Evolutionary conservation across 352 stramenopile genomes (phyloP).

Genomic region (Albugo candida): DNA sequence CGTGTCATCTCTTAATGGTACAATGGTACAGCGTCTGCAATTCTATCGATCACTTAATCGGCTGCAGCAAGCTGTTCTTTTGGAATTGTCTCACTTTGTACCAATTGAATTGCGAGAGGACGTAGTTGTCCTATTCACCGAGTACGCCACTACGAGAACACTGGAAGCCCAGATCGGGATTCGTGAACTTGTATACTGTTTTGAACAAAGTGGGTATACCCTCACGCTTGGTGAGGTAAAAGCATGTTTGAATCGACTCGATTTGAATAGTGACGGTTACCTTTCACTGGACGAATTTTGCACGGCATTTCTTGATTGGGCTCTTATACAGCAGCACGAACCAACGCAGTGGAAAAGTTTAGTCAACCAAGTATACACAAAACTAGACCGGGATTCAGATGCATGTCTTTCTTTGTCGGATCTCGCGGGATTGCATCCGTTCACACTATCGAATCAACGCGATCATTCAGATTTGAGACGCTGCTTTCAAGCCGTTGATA

Average conservation of each 20-base stretch:
- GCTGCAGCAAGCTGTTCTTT: slow-evolving; percentile 43
- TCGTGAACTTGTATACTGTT: slow-evolving; percentile 26
- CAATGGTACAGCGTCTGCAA: slow-evolving; percentile 51
- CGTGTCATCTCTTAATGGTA: slow-evolving; percentile 22
- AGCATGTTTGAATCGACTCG: slow-evolving; percentile 32
- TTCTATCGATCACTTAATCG: slow-evolving; percentile 51
- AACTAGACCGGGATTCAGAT: slow-evolving; percentile 29
- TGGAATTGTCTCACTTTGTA: slow-evolving; percentile 26
- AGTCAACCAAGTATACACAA: slow-evolving; percentile 22
- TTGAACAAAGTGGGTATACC: slow-evolving; percentile 32
- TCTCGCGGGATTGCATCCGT: slow-evolving; percentile 22
- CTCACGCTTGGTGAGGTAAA: slow-evolving; percentile 37
- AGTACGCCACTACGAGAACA: slow-evolving; percentile 15
- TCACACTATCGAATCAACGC: slow-evolving; percentile 7
- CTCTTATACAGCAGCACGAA: slow-evolving; percentile 21
- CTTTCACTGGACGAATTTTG: slow-evolving; percentile 46
- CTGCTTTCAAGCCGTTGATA: slow-evolving; percentile 34
- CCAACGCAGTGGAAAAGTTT: slow-evolving; percentile 15
- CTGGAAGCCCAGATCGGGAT: slow-evolving; percentile 26
- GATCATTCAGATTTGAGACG: slow-evolving; percentile 34
- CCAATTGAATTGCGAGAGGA: slow-evolving; percentile 34
- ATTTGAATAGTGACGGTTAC: slow-evolving; percentile 37
- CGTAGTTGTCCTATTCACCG: slow-evolving; percentile 41
- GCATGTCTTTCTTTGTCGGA: slow-evolving; percentile 23
- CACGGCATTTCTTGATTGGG: slow-evolving; percentile 46